Evolutionary conservation across 768 basidiomycete genomes (phyloP).

Genomic region (Termitomyces sp.): DNA sequence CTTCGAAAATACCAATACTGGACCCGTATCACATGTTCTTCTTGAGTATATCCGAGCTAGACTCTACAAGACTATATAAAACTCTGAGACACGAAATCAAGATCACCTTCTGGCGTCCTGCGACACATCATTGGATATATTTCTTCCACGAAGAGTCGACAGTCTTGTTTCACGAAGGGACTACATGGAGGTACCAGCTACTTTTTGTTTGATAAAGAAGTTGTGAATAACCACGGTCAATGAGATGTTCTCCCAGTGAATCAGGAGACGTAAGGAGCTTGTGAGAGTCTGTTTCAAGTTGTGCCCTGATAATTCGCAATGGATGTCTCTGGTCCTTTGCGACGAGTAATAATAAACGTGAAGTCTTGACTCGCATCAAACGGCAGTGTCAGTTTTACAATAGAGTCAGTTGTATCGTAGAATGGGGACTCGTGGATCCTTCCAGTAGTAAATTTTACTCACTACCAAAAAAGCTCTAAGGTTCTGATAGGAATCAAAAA

Average conservation of each 20-base stretch:
- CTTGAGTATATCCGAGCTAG: not conserved
- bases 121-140: not conserved
- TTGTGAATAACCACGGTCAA: not conserved
- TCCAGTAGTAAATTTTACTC: too few species aligned
- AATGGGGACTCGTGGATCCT: too few species aligned
- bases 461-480: too few species aligned
- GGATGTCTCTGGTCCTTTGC: not conserved
- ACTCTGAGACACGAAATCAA: not conserved
- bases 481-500: too few species aligned
- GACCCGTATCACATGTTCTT: not conserved
- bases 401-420: too few species aligned
- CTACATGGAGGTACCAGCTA: not conserved
- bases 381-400: not conserved
- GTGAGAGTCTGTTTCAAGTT: not conserved
- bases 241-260: not conserved
- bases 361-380: not conserved
- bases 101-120: too few species aligned
- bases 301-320: too few species aligned
- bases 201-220: too few species aligned
- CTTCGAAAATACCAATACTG: too few species aligned
- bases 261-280: not conserved
- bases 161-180: not conserved
- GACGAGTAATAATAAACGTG: too few species aligned
- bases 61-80: not conserved
- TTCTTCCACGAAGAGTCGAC: not conserved